Evolutionary conservation across 1,284 basidiomycete species (phyloP).

Genomic region (Tylopilus sp.): DNA sequence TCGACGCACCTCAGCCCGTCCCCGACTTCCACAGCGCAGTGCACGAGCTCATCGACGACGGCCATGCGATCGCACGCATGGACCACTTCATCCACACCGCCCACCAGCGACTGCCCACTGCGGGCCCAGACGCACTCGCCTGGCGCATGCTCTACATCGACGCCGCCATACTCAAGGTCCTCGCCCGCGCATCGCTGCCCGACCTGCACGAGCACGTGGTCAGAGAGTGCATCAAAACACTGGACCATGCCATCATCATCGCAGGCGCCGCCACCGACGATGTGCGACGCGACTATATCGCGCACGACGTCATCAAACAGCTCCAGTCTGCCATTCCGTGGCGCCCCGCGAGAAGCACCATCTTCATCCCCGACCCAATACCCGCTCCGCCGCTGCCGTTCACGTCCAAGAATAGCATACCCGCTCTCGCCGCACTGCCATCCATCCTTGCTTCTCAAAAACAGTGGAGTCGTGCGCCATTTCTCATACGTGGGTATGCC

Average conservation of each 20-base stretch:
- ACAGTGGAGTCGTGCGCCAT: conserved; percentile 50
- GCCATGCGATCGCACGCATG: conserved; percentile 1
- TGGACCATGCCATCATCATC: conserved; percentile 83
- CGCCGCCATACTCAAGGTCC: conserved; percentile 50
- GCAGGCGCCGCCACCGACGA: conserved; percentile 70
- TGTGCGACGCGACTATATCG: conserved; percentile 50
- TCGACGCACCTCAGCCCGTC: conserved; percentile 2
- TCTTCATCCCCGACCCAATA: conserved; percentile 11
- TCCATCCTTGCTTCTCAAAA: conserved; percentile 54
- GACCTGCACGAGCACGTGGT: conserved; percentile 26
- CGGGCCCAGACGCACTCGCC: conserved; percentile 25
- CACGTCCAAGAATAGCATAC: conserved; percentile 35
- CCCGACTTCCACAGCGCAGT: conserved; percentile 16
- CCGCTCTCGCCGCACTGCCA: conserved; percentile 43
- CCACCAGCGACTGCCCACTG: conserved; percentile 29
- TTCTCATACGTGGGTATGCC: conserved; percentile 66
- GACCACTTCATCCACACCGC: conserved; percentile 35
- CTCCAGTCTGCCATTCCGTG: conserved; percentile 37
- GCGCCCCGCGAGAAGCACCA: conserved; percentile 15
- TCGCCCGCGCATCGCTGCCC: conserved; percentile 38
- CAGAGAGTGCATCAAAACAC: conserved; percentile 44
- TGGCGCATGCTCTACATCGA: conserved; percentile 67
- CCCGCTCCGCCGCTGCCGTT: conserved; percentile 16
- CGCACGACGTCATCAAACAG: conserved; percentile 55
- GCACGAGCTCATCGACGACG: background rate